phyloP scores from a whole-genome alignment of 2,329 filamentous ascomycete species.

The Xylariaceae sp. region DNA sequence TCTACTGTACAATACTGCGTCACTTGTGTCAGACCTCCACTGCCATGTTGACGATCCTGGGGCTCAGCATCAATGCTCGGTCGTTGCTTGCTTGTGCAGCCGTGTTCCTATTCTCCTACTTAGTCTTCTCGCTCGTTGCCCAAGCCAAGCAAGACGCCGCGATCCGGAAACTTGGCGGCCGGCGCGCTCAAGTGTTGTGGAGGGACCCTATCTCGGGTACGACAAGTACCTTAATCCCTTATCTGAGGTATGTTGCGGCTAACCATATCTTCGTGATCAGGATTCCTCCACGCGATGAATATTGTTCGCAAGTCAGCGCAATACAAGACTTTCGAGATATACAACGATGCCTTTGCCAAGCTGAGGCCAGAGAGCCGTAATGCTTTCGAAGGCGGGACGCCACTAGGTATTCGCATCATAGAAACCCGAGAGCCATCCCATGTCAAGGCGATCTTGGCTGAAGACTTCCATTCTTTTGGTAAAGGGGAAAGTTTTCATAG shows the following conservation, averaged over 20 bases:
- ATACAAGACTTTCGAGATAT: slow-evolving; percentile 10
- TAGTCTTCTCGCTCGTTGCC: slow-evolving; percentile 6
- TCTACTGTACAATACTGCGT: no score
- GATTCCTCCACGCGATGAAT: no score
- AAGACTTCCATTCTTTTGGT: slow-evolving; percentile 53
- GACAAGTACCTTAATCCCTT: neutral
- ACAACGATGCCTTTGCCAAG: neutral
- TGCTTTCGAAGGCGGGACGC: slow-evolving; percentile 11
- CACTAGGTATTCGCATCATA: slow-evolving; percentile 11
- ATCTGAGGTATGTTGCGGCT: neutral
- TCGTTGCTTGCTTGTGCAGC: slow-evolving; percentile 3
- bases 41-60: slow-evolving; percentile 7
- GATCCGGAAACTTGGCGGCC: slow-evolving; percentile 17
- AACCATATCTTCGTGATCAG: neutral
- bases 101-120: slow-evolving; percentile 1
- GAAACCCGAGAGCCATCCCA: slow-evolving; percentile 52
- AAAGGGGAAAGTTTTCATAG: slow-evolving; percentile 40
- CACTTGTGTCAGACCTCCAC: neutral
- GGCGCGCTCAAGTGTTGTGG: slow-evolving; percentile 9
- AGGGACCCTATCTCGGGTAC: slow-evolving; percentile 15
- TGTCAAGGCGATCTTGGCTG: slow-evolving; percentile 53
- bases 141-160: slow-evolving; percentile 6
- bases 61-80: neutral
- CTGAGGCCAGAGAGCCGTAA: slow-evolving; percentile 7
- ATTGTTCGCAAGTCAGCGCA: slow-evolving; percentile 4